Conservation (phyloP, 495 filamentous ascomycete species). For the Xylaria venustula region DNA sequence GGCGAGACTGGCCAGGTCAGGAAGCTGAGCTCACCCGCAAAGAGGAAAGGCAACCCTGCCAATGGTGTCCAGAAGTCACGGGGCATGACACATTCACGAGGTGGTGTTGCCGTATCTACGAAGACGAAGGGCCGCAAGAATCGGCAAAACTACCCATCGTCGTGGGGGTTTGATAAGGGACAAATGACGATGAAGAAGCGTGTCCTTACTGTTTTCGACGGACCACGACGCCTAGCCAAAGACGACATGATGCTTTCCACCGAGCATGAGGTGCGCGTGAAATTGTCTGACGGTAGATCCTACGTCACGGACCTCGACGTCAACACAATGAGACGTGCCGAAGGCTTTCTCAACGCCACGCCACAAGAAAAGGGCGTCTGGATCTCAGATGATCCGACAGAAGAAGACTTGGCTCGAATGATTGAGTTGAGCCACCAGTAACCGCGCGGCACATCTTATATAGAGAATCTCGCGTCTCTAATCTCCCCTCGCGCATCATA, state of each 20-base stretch:
- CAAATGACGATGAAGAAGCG: constrained; percentile 99
- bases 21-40: constrained; percentile 23
- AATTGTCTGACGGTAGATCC: constrained; percentile 64
- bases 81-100: constrained; percentile 60
- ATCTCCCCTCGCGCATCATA: not conserved
- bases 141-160: constrained; percentile 85
- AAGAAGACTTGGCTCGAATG: constrained; percentile 47
- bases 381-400: constrained; percentile 55
- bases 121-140: constrained; percentile 72
- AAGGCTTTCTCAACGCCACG: constrained; percentile 73
- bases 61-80: constrained; percentile 55
- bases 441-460: not conserved
- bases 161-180: constrained; percentile 85
- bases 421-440: constrained; percentile 30
- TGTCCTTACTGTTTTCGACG: constrained; percentile 90
- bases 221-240: constrained; percentile 83
- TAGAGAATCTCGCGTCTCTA: not conserved
- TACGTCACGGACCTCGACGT: constrained; percentile 95
- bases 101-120: constrained; percentile 56
- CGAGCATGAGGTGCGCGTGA: constrained; percentile 89
- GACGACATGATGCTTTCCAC: constrained; percentile 99
- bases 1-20: constrained; percentile 30
- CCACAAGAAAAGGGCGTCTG: constrained; percentile 84
- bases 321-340: constrained; percentile 80
- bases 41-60: constrained; percentile 43